Percentiles rank a stretch among this genome's conserved stretches.
Conservation (phyloP, 169 alveolate genomes). For the Miamiensis avidus region DNA sequence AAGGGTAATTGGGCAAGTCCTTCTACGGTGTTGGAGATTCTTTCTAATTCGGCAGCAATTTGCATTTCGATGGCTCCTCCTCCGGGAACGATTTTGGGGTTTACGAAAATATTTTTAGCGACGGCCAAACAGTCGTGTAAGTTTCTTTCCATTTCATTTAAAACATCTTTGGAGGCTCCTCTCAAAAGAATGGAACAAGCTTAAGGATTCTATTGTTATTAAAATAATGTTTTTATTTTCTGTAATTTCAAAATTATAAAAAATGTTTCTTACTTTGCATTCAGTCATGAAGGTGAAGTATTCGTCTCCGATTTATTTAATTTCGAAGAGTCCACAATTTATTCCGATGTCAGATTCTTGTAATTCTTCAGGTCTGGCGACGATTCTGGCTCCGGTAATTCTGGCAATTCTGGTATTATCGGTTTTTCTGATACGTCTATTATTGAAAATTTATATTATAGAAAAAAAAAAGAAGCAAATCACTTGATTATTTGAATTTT, state of each 20-base stretch:
- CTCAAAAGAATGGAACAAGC: slow-evolving; percentile 98
- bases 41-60: slow-evolving; percentile 90
- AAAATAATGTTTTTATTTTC: not conserved
- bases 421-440: slow-evolving; percentile 90
- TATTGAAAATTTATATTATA: too few relatives aligned
- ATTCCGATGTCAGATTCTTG: slow-evolving; percentile 94
- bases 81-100: slow-evolving; percentile 98
- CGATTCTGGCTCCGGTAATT: slow-evolving; percentile 97
- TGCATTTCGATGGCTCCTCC: slow-evolving; percentile 99
- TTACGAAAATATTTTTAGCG: slow-evolving; percentile 95
- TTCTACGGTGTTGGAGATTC: slow-evolving; percentile 84
- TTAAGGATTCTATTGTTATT: slow-evolving; percentile 90
- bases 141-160: slow-evolving; percentile 97
- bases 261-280: slow-evolving; percentile 38
- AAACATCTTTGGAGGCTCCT: slow-evolving; percentile 99
- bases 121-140: slow-evolving; percentile 98
- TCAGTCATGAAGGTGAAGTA: slow-evolving; percentile 84
- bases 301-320: slow-evolving; percentile 93
- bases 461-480: too few relatives aligned
- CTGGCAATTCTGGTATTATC: slow-evolving; percentile 97
- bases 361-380: slow-evolving; percentile 97
- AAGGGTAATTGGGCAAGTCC: slow-evolving; percentile 95
- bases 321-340: slow-evolving; percentile 96
- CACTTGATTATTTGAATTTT: slow-evolving; percentile 94
- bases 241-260: not conserved